Evolutionary conservation across 192 early-diverging fungal species (phyloP).

Genomic region (Mortierella alpina): DNA sequence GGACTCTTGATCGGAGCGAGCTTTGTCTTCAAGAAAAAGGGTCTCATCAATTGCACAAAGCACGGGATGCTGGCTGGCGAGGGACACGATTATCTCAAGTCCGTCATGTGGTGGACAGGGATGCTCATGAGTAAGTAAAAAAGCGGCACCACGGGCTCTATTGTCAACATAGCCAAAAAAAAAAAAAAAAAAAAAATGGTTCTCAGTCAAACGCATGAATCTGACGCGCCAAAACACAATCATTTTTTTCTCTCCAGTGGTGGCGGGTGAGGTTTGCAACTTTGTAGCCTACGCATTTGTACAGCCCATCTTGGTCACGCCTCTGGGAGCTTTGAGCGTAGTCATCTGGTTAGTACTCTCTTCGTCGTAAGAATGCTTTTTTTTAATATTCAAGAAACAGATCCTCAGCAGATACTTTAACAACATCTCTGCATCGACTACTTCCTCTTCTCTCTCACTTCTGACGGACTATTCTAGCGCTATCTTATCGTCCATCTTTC

Average conservation of each 20-base stretch:
- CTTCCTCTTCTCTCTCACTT: not conserved
- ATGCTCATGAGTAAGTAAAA: conserved; percentile 60
- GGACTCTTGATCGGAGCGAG: conserved; percentile 86
- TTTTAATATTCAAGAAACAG: not conserved
- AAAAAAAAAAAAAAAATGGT: not conserved
- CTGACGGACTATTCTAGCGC: conserved; percentile 61
- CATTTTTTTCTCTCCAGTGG: conserved; percentile 67
- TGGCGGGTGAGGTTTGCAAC: conserved; percentile 89
- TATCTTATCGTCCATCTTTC: conserved; percentile 85
- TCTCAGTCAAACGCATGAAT: not conserved
- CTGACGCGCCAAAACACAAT: not conserved
- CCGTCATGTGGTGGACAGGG: conserved; percentile 64
- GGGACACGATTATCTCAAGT: conserved; percentile 62
- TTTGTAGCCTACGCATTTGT: conserved; percentile 95
- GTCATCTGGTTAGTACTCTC: conserved; percentile 68
- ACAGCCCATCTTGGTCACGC: conserved; percentile 92
- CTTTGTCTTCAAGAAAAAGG: conserved; percentile 97
- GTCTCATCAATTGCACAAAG: conserved; percentile 81
- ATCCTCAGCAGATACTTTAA: not conserved
- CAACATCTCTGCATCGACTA: not conserved
- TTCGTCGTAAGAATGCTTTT: not conserved
- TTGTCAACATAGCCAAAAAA: not conserved
- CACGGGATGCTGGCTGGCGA: conserved; percentile 62
- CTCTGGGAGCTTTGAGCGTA: conserved; percentile 90
- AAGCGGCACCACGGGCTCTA: not conserved